Evolutionary conservation across 352 stramenopile species (phyloP).

Genomic region (Phytophthora sansomeana): DNA sequence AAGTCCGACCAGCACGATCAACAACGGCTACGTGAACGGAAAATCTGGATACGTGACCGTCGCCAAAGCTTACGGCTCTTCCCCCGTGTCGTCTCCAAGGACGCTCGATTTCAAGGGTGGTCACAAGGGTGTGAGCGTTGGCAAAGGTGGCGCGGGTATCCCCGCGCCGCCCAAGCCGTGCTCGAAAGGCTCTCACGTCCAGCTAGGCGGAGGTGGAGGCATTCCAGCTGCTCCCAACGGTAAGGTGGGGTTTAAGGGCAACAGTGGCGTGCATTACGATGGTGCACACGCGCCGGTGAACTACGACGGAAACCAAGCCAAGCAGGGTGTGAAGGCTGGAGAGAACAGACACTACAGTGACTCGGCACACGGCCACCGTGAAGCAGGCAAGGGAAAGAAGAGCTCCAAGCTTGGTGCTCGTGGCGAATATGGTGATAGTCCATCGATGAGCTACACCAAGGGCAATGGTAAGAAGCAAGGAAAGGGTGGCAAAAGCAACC

Average conservation of each 20-base stretch:
- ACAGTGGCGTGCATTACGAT: conserved; percentile 17
- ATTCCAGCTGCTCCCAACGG: not conserved
- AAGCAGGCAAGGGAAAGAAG: not conserved
- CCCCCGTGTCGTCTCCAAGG: conserved; percentile 4
- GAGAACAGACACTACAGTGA: not conserved
- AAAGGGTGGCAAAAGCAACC: conserved; percentile 1
- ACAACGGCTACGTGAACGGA: not conserved
- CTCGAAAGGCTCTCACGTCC: not conserved
- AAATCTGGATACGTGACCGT: conserved; percentile 9
- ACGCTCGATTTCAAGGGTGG: not conserved
- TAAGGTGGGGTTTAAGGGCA: conserved; percentile 6
- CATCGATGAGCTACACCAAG: conserved; percentile 4
- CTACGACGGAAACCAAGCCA: not conserved
- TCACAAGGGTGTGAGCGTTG: conserved; percentile 3
- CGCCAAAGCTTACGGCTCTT: conserved; percentile 9
- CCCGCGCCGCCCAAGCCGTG: not conserved
- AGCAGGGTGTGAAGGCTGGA: not conserved
- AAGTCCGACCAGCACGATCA: conserved; percentile 38
- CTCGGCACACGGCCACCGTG: not conserved
- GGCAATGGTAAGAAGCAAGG: conserved; percentile 1
- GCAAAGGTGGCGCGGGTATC: not conserved
- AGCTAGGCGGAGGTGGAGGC: conserved; percentile 10
- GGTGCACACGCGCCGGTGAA: not conserved
- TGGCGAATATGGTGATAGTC: not conserved
- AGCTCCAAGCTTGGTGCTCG: not conserved